Evolutionary conservation across 192 early-diverging fungal species (phyloP).

Genomic region (Spizellomyces sp.): DNA sequence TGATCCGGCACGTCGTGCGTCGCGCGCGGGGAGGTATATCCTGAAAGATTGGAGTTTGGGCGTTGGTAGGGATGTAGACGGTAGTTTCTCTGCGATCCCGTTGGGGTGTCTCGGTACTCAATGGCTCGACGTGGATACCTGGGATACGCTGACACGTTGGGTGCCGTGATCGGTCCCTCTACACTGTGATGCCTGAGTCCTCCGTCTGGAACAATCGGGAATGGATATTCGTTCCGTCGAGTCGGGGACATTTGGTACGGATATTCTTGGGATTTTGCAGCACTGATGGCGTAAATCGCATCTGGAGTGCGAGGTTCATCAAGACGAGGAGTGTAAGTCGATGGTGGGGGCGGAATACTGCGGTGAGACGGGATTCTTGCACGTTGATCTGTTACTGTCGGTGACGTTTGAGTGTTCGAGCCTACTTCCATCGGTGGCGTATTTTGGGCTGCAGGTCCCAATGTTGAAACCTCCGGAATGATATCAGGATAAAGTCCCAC

Average conservation of each 20-base stretch:
- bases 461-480: constrained; percentile 18
- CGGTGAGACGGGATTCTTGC: not conserved
- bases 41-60: no score
- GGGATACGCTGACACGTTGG: no score
- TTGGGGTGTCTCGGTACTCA: no score
- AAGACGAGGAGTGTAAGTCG: not conserved
- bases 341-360: not conserved
- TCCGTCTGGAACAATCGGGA: not conserved
- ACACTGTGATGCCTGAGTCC: no score
- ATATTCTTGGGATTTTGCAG: no score
- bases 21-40: no score
- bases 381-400: not conserved
- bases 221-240: not conserved
- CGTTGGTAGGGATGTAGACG: no score
- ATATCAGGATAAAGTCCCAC: constrained; percentile 27
- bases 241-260: not conserved
- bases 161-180: no score
- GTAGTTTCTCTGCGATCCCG: no score
- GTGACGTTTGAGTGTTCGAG: not conserved
- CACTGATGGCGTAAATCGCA: not conserved
- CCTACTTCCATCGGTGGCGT: not conserved
- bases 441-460: not conserved
- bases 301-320: not conserved
- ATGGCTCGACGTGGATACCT: no score
- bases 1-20: no score